Conservation (phyloP, 2,329 filamentous ascomycete genomes). For the Aspergillus sp. region DNA sequence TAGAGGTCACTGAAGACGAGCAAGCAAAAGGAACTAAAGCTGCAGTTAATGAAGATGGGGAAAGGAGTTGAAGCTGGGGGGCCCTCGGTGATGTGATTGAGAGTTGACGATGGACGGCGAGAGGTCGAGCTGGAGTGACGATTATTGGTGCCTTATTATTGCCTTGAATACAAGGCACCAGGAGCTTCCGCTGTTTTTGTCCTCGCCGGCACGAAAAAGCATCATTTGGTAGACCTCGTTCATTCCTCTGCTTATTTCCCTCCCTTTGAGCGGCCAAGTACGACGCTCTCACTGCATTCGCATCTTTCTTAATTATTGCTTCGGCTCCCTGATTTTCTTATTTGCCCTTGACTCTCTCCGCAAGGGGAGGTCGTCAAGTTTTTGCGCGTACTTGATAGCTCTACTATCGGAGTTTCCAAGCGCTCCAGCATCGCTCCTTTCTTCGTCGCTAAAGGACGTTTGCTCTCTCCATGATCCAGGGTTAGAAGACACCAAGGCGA, state of each 20-base stretch:
- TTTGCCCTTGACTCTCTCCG: constrained; percentile 8
- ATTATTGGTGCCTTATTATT: constrained; percentile 18
- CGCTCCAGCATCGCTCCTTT: constrained; percentile 41
- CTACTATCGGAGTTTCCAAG: constrained; percentile 36
- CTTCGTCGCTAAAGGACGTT: constrained; percentile 22
- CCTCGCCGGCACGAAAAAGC: background rate
- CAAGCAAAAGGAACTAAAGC: background rate
- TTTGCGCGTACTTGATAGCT: constrained; percentile 38
- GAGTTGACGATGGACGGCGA: constrained; percentile 9
- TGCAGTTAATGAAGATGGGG: constrained; percentile 21
- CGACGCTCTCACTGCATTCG: no score
- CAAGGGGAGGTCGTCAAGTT: constrained; percentile 32
- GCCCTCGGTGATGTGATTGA: constrained; percentile 11
- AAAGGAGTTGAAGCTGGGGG: constrained; percentile 25
- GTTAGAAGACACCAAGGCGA: constrained; percentile 27
- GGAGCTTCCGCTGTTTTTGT: constrained; percentile 17
- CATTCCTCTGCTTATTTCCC: background rate
- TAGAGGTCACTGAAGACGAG: constrained; percentile 18
- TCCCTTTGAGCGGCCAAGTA: background rate
- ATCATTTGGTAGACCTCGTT: background rate
- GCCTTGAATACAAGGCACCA: constrained; percentile 3
- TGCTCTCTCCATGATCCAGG: constrained; percentile 36
- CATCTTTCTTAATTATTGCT: constrained; percentile 3
- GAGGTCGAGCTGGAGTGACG: constrained; percentile 33
- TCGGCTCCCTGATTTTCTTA: background rate